Evolutionary conservation across 2,329 filamentous ascomycete species (phyloP).

Genomic region (Fusarium sp.): DNA sequence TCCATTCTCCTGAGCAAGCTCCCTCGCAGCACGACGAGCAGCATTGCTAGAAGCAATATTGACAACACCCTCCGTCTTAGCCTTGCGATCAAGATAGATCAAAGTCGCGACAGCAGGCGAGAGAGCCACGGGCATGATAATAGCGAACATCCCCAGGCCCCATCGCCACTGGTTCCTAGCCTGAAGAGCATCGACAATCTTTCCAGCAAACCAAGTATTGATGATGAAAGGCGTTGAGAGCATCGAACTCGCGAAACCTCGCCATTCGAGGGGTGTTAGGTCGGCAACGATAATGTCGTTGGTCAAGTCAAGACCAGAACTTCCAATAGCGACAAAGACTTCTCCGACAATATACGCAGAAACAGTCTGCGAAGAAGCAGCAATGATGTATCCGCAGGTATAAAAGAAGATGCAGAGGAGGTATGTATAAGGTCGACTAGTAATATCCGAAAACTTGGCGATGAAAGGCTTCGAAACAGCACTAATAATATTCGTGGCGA

Average conservation of each 20-base stretch:
- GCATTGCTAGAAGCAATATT: constrained; percentile 49
- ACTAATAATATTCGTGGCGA: constrained; percentile 54
- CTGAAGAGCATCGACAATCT: constrained; percentile 56
- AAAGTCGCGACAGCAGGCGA: constrained; percentile 66
- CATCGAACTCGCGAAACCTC: constrained; percentile 49
- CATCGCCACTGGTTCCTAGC: constrained; percentile 45
- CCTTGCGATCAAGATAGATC: constrained; percentile 68
- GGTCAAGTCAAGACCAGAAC: constrained; percentile 69
- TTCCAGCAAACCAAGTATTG: constrained; percentile 55
- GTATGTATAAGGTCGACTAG: constrained; percentile 72
- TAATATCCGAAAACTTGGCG: constrained; percentile 72
- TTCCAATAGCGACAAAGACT: constrained; percentile 70
- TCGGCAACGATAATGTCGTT: constrained; percentile 75
- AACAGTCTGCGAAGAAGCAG: constrained; percentile 65
- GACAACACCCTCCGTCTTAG: constrained; percentile 62
- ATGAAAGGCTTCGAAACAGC: constrained; percentile 71
- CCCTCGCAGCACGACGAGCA: constrained; percentile 51
- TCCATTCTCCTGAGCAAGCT: constrained; percentile 28
- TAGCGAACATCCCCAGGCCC: constrained; percentile 72
- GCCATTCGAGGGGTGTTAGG: constrained; percentile 62
- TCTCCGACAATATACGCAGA: constrained; percentile 64
- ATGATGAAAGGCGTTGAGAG: constrained; percentile 50
- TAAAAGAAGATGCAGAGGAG: constrained; percentile 65
- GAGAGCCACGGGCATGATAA: constrained; percentile 68
- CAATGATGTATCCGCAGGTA: constrained; percentile 68